These are phyloP conservation scores for Powellomyces hirtus DNA, from an alignment of 192 early-diverging fungal genomes.

Conservation along the genomic window DNA sequence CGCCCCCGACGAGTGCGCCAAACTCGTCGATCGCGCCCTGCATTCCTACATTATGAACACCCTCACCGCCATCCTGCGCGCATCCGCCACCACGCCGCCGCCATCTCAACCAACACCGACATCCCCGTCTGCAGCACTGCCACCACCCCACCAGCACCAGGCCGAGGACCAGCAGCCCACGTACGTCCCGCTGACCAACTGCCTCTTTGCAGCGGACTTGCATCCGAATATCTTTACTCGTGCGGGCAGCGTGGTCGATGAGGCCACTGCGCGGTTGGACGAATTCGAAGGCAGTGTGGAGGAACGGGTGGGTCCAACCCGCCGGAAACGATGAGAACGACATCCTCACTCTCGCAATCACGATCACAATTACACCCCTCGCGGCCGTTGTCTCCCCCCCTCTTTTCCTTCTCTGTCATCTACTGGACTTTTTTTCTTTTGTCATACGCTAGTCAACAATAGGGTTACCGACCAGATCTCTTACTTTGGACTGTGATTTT, in stretches of 20 bases:
- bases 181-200: not conserved
- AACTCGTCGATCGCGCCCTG: slow-evolving; percentile 14
- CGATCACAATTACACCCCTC: too few species aligned
- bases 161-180: not conserved
- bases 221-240: not conserved
- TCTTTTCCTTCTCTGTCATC: too few species aligned
- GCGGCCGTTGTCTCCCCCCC: too few species aligned
- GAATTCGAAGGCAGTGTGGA: slow-evolving; percentile 27
- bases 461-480: too few species aligned
- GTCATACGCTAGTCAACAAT: too few species aligned
- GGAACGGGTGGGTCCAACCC: slow-evolving; percentile 12
- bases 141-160: not conserved
- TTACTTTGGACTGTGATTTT: too few species aligned
- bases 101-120: not conserved
- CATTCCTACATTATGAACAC: slow-evolving; percentile 23
- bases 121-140: not conserved
- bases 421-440: too few species aligned
- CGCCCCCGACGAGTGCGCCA: slow-evolving; percentile 14
- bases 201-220: not conserved
- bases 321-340: not conserved
- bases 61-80: slow-evolving; percentile 7
- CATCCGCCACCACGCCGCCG: not conserved
- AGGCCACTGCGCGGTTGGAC: slow-evolving; percentile 16
- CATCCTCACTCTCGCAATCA: too few species aligned
- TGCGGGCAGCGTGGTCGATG: not conserved